A percentile compares a stretch with the other conserved stretches of the same genome.
These are phyloP conservation scores for Quercus phellos DNA, from an alignment of 331 rosid genomes.

Conservation along the genomic window DNA sequence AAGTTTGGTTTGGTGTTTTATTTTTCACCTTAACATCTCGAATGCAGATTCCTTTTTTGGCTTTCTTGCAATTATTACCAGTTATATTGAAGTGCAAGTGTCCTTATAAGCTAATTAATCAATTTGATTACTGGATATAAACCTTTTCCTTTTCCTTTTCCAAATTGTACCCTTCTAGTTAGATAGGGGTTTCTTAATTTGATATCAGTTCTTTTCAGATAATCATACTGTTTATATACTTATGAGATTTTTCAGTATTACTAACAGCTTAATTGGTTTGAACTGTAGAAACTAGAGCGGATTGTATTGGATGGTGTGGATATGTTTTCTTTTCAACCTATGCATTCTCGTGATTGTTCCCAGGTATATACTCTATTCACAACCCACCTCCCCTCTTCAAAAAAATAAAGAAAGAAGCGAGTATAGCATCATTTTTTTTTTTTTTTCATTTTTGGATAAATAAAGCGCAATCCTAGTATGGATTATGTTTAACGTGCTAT, in stretches of 20 bases:
- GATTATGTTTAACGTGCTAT: neutral
- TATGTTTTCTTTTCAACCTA: constrained; percentile 77
- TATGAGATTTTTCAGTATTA: neutral
- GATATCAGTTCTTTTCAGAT: neutral
- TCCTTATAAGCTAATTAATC: neutral
- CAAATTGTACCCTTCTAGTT: neutral
- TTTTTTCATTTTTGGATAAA: neutral
- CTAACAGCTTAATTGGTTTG: constrained; percentile 11
- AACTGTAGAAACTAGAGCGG: constrained; percentile 66
- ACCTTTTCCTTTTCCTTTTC: neutral
- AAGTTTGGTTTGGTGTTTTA: neutral
- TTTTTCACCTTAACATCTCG: neutral
- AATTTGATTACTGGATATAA: neutral
- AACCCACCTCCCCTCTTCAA: neutral
- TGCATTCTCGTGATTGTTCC: constrained; percentile 80
- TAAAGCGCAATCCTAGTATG: neutral
- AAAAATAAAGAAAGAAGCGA: no score
- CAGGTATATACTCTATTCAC: constrained; percentile 44
- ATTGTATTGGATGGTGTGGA: constrained; percentile 63
- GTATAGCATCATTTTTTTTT: no score
- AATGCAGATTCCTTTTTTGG: neutral
- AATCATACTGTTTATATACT: neutral
- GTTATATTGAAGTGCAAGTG: neutral
- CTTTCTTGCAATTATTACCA: neutral
- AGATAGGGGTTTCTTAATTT: neutral